Conservation (phyloP, 179 eudicot genomes). For the Beta lomatogona region DNA sequence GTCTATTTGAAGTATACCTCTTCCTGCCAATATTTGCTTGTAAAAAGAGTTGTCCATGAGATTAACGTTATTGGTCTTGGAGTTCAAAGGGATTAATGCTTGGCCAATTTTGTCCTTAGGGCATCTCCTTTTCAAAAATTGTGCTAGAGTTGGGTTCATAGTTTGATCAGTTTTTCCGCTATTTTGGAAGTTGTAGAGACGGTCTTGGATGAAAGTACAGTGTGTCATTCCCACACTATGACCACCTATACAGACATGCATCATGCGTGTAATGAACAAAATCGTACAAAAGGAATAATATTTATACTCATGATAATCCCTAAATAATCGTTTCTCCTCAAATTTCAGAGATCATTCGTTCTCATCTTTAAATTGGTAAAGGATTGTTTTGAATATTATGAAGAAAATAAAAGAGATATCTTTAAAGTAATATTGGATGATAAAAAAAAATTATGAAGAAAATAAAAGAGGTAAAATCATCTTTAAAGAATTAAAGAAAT, state of each 20-base stretch:
- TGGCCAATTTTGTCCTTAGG: conserved; percentile 17
- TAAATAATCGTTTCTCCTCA: too few species aligned
- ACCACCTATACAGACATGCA: conserved; percentile 35
- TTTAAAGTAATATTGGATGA: too few species aligned
- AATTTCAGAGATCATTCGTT: too few species aligned
- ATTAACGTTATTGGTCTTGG: conserved; percentile 29
- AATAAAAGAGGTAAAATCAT: too few species aligned
- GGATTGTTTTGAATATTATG: too few species aligned
- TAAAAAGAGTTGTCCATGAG: conserved; percentile 49
- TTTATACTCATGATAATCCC: too few species aligned
- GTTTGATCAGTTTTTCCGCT: conserved; percentile 44
- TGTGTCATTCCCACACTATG: conserved; percentile 53
- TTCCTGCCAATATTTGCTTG: conserved; percentile 32
- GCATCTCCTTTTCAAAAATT: conserved; percentile 33
- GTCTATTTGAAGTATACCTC: conserved; percentile 53
- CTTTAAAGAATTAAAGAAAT: too few species aligned
- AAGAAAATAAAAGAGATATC: too few species aligned
- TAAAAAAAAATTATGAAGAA: too few species aligned
- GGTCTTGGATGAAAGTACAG: conserved; percentile 38
- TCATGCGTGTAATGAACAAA: too few species aligned
- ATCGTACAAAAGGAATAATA: too few species aligned
- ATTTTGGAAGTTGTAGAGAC: conserved; percentile 45
- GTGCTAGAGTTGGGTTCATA: conserved; percentile 32
- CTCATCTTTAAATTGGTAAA: too few species aligned
- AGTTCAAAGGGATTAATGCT: conserved; percentile 37